Evolutionary conservation across 75 land plant species (phyloP), one percentile per base, ranked within the genome.

Genomic region (Picea glauca): DNA sequence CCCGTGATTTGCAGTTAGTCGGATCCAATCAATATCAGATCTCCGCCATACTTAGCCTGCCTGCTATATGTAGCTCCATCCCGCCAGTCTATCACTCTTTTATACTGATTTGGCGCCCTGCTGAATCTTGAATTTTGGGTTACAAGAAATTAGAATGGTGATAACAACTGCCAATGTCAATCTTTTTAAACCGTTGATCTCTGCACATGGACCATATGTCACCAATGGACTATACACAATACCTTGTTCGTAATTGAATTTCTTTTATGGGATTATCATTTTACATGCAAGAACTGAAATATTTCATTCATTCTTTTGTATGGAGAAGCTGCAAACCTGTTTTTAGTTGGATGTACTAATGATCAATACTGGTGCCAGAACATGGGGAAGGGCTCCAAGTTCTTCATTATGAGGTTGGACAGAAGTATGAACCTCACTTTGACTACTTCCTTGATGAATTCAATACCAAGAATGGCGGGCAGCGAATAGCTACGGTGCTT

Each of bases 371-470:
- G 2, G 56, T 58, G 72, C 46, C 88, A 96, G 99, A 96, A 75
- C 94, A 96, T 79, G 99, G 99, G 1, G 99, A 96, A 80, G 98
- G 99, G 14, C 89, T 96, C 78, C 99, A 96, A 81, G 74, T 96
- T 84, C 88, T 96, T 63, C 99, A 94, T 77, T 96, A 96, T 79
- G 96, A 92, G 84, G 93, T 84, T 78, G 96, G 98, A 21, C 94
- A 96, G 79, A 91, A 96, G 78, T 96, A 96, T 82, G 96, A 96
- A 74, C 95, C 99, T 75, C 99, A 96, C 63, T 91, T 58, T 91
- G 99, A 96, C 79, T 96, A 94, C 81, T 96, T 96, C 80, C 85
- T 84, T 75, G 99, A 96, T 83, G 85, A 88, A 20, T 90, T 84
- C 81, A 96, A 94, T 78, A 92, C 91, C 58, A 89, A 86, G 78